These are phyloP conservation scores for Ascochyta pisi DNA, from an alignment of 2,329 filamentous ascomycete genomes.

Conservation along the genomic window DNA sequence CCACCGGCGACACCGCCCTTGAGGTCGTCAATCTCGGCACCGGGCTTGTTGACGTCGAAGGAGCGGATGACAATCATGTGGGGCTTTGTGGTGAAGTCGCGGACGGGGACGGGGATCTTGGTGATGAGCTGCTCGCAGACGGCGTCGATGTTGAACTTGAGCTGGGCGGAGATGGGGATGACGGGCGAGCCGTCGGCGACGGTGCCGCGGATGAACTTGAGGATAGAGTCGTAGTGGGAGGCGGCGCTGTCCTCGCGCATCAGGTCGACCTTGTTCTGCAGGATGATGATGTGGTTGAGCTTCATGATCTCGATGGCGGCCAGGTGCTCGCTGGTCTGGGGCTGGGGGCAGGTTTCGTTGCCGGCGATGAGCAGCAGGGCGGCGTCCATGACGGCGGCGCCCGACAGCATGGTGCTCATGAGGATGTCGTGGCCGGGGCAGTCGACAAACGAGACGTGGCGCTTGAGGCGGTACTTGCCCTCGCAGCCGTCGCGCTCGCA, in stretches of 20 bases:
- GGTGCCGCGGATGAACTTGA: conserved; percentile 98
- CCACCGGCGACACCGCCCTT: conserved; percentile 99
- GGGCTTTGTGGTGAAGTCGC: conserved; percentile 90
- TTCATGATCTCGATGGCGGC: conserved; percentile 99
- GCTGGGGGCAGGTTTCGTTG: conserved; percentile 98
- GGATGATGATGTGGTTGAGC: conserved; percentile 98
- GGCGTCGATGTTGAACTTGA: conserved; percentile 99
- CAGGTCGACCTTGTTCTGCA: conserved; percentile 99
- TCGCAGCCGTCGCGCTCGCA: conserved; percentile 92
- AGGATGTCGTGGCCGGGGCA: conserved; percentile 99
- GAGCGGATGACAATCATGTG: conserved; percentile 99
- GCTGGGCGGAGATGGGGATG: conserved; percentile 94
- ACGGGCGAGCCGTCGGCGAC: conserved; percentile 94
- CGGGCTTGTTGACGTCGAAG: conserved; percentile 99
- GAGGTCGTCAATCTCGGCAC: conserved; percentile 96
- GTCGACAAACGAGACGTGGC: conserved; percentile 79
- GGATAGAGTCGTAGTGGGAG: conserved; percentile 94
- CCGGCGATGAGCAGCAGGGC: conserved; percentile 94
- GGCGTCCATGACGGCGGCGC: conserved; percentile 98
- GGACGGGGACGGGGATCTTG: conserved; percentile 88
- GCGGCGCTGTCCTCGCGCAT: conserved; percentile 96
- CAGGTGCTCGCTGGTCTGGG: conserved; percentile 97
- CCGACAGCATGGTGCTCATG: conserved; percentile 99
- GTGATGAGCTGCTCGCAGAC: conserved; percentile 96
- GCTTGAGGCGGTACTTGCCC: conserved; percentile 85